Evolutionary conservation across 176 grass and related monocot genomes (phyloP).

Genomic region (Paspalum vaginatum): DNA sequence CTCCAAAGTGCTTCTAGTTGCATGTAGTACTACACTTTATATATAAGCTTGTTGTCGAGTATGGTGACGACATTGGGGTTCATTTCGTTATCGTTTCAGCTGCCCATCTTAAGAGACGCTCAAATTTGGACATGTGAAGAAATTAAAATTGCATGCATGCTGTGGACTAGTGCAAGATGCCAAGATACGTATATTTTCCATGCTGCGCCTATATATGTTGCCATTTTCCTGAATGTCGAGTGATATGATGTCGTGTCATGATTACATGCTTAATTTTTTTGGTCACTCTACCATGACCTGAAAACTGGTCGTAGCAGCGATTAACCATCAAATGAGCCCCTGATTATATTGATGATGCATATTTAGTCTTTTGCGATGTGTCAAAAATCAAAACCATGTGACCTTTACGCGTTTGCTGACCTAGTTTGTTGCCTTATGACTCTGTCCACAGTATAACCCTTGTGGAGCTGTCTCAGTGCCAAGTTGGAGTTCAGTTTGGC

Average conservation of each 20-base stretch:
- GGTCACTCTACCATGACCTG: background rate
- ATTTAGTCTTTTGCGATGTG: background rate
- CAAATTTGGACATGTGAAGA: background rate
- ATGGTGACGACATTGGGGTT: background rate
- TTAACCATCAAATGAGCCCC: background rate
- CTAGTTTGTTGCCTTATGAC: conserved; percentile 16
- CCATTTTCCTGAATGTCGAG: background rate
- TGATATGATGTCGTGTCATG: no score
- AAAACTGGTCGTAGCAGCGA: background rate
- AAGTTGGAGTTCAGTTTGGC: conserved; percentile 1
- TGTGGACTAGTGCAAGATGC: background rate
- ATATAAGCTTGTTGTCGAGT: background rate
- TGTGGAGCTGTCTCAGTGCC: background rate
- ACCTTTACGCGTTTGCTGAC: background rate
- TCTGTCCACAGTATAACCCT: background rate
- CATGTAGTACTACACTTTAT: background rate
- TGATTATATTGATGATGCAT: background rate
- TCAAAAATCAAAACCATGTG: background rate
- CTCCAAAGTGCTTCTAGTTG: background rate
- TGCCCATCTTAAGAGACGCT: background rate
- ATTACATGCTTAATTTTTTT: background rate
- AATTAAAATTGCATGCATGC: background rate
- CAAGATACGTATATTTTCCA: no score
- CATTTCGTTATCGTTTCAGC: background rate
- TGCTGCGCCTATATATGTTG: no score